Base-by-base conservation (phyloP, 108 stramenopile genomes). In the Phaeodactylum tricornutum region DNA sequence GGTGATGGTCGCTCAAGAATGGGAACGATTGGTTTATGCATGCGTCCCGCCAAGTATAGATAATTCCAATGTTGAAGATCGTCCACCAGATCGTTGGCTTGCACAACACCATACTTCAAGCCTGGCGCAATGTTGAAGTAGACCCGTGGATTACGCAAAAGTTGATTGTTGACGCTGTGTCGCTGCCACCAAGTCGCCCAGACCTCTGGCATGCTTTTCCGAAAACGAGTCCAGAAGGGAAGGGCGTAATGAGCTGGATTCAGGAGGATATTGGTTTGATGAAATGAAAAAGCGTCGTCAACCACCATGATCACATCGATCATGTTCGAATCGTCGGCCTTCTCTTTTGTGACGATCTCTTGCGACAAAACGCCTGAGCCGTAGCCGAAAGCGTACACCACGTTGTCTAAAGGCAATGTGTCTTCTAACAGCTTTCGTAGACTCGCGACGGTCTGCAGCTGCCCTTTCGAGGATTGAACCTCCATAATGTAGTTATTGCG, bases 291-390 rank as follows among this genome's bases (percentile, higher is more conserved):
- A 15, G 75, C 57, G 33, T 86, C 68, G 4, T 69, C 37, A 0
- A 85, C 75, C 3, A 78, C 65, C 7, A 90, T 37, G 48, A 90
- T 83, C 12, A 90, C 31, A 55, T 90, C 88, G 22, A 90, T 38
- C 80, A 90, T 81, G 12, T 72, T 68, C 1, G 39, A 40, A 9
- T 48, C 34, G n/a, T 40, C 33, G 7, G 9, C 33, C 17, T 54
- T 39, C 1, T 49, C 8, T n/a, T 31, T 34, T n/a, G 9, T 56
- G 38, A 16, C 33, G 20, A 45, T 30, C 29, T 51, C 69, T 64
- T 90, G 88, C 23, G 59, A 50, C 54, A 90, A 77, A 11, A 89
- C 83, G 15, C 80, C 83, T 17, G 87, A 89, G 37, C 87, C 87
- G 52, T 89, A 89, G 7, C 83, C 87, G 66, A 89, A 79, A 9